Base-by-base conservation (phyloP, 805 yeast species). In the Vanderwaltozyma polyspora region DNA sequence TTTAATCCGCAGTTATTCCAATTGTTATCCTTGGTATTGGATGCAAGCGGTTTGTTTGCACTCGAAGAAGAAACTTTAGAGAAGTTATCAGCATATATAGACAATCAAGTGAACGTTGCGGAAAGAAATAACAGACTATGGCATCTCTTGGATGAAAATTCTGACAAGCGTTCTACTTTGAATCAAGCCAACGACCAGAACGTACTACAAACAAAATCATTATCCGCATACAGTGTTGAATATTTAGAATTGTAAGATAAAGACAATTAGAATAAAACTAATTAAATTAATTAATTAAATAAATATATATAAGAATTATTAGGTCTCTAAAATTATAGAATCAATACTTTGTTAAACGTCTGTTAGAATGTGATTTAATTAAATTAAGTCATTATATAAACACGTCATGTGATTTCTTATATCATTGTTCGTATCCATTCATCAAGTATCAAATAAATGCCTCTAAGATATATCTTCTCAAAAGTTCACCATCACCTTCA, bases 11-110 rank as follows among this genome's bases (percentile, higher is more conserved):
- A 54, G 37, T 36, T 58, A 26, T 56, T 57, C 33, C 56, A 51
- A 28, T 39, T 58, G 18, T 32, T 58, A 23, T 48, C 54, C 12
- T 35, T 58, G 13, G 51, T 57, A 3, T 38, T 58, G 15, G 63
- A 58, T 34, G 52, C 63, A 4, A 52, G 56, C 21, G 63, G 62
- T 9, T 43, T 57, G 25, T 55, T 57, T 32, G 51, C 59, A 8
- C 35, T 58, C 9, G 59, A 55, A 25, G 49, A 41, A n/a, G 37
- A 37, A 11, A 31, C 48, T 5, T 32, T 56, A n/a, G 40, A 41
- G 12, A 47, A 41, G 24, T 38, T 56, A 19, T 40, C 54, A 3
- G 37, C 26, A 6, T 55, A 43, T 32, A 42, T 56, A 33, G 47
- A 51, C 30, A 38, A 41, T 19, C 55, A 52, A 35, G 51, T 49